Evolutionary conservation across 179 eudicot genomes (phyloP).

Genomic region (Carnegiea gigantea): DNA sequence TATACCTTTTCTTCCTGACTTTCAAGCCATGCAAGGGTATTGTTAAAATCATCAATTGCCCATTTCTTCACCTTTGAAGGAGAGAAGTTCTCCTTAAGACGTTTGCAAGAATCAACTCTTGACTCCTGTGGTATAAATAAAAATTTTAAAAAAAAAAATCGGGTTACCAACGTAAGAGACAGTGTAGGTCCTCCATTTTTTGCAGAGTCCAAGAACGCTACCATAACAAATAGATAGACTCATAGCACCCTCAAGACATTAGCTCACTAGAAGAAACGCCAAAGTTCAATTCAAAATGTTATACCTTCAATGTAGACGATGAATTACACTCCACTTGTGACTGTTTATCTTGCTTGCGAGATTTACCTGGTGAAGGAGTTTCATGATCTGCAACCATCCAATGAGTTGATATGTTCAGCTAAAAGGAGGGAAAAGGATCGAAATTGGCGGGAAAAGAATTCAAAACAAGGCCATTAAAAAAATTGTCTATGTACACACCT

Average conservation of each 20-base stretch:
- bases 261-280: neutral
- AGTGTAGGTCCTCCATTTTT: neutral
- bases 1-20: conserved; percentile 87
- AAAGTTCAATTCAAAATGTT: conserved; percentile 7
- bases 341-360: conserved; percentile 42
- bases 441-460: neutral
- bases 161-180: neutral
- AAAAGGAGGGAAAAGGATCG: neutral
- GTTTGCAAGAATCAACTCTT: conserved; percentile 30
- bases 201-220: conserved; percentile 2
- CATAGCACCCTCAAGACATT: conserved; percentile 1
- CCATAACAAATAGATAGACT: neutral
- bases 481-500: neutral
- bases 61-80: conserved; percentile 72
- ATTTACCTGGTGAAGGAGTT: conserved; percentile 40
- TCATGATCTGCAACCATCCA: conserved; percentile 49
- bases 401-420: neutral
- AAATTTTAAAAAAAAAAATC: neutral
- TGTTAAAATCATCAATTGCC: conserved; percentile 72
- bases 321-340: conserved; percentile 30
- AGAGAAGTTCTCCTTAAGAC: conserved; percentile 42
- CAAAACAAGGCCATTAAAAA: conserved; percentile 5
- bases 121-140: conserved; percentile 26
- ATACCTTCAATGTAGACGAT: conserved; percentile 51
- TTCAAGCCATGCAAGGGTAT: conserved; percentile 73